Conservation (phyloP, 257 asterid genomes). For the Lithospermum erythrorhizon region DNA sequence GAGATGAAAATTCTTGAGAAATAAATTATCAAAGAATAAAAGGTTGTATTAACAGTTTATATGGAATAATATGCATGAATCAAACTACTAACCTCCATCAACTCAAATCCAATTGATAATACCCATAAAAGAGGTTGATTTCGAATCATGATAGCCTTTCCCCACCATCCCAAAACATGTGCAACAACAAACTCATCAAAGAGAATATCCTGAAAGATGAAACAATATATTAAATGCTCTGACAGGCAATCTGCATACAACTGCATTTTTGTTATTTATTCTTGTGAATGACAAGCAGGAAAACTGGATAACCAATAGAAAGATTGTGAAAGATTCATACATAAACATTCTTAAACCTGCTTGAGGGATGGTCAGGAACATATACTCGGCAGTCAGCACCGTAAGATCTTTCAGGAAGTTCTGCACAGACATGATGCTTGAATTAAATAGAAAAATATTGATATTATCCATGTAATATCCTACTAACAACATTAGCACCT, state of each 20-base stretch:
- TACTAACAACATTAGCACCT: conserved; percentile 9
- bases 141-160: conserved; percentile 98
- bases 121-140: conserved; percentile 95
- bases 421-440: conserved; percentile 23
- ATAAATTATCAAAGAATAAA: not conserved
- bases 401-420: conserved; percentile 92
- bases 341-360: conserved; percentile 99
- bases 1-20: conserved; percentile 12
- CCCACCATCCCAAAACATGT: conserved; percentile 99
- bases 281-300: conserved; percentile 1
- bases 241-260: conserved; percentile 13
- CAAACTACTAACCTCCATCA: conserved; percentile 66
- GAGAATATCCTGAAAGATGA: conserved; percentile 59
- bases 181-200: conserved; percentile 97
- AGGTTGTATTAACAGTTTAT: not conserved
- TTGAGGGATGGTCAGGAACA: conserved; percentile 69
- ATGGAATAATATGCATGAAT: not conserved
- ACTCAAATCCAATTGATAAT: conserved; percentile 86
- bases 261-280: conserved; percentile 8
- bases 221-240: conserved; percentile 8
- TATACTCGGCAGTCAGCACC: conserved; percentile 92
- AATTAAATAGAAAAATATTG: not conserved
- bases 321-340: conserved; percentile 52
- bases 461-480: not conserved
- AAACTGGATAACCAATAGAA: not conserved